Evolutionary conservation across 345 rosid genomes (phyloP).

Genomic region (Hibiscus syriacus): DNA sequence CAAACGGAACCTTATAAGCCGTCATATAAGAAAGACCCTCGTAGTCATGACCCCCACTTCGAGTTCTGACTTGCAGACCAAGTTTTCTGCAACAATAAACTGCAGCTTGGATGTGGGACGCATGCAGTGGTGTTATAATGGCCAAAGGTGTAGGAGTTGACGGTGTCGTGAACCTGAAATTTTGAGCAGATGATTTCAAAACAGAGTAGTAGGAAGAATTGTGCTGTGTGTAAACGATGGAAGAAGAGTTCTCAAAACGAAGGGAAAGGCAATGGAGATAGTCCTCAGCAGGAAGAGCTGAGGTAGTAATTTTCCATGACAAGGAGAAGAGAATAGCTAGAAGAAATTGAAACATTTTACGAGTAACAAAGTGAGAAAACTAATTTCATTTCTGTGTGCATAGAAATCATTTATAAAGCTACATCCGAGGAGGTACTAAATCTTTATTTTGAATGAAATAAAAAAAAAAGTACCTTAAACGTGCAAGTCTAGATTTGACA

Average conservation of each 20-base stretch:
- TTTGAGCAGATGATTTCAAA: constrained; percentile 40
- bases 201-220: constrained; percentile 32
- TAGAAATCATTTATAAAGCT: too few relatives aligned
- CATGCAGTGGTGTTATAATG: neutral
- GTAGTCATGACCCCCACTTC: neutral
- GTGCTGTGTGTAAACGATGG: constrained; percentile 22
- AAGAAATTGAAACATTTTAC: neutral
- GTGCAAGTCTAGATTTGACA: too few relatives aligned
- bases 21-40: neutral
- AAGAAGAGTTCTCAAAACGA: constrained; percentile 18
- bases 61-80: neutral
- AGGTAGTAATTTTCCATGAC: neutral
- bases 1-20: neutral
- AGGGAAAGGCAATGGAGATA: constrained; percentile 32
- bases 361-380: neutral
- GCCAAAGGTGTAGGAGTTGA: constrained; percentile 37
- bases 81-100: constrained; percentile 22
- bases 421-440: too few relatives aligned
- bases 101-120: constrained; percentile 11
- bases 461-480: too few relatives aligned
- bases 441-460: too few relatives aligned
- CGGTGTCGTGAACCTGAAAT: constrained; percentile 33
- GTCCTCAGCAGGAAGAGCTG: constrained; percentile 16
- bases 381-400: too few relatives aligned
- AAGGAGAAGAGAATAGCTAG: neutral